Evolutionary conservation across 2,329 filamentous ascomycete species (phyloP), one percentile per base, ranked within the genome.

Genomic region (Alternaria novae-zelandiae): DNA sequence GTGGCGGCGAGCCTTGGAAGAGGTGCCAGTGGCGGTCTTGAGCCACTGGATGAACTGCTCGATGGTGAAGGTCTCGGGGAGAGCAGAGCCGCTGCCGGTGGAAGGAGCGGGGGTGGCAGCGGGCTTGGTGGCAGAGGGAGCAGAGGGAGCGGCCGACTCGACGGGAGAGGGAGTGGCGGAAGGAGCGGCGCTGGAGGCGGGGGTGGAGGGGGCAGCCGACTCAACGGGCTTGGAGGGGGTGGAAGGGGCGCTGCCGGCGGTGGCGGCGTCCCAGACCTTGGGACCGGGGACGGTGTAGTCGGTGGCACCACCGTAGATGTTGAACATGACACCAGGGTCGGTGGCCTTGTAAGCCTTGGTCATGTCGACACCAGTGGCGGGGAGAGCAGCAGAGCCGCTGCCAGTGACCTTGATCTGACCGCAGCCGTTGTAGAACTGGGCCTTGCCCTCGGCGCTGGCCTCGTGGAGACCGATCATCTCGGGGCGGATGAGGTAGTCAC

Each of bases 391-490:
- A 21, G 69, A 57, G 47, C 77, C 78, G 41, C 66, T 63, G 23
- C 73, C 74, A 26, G 74, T 77, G 57, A 82, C 73, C 61, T 77
- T 78, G 66, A 83, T 70, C 69, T 82, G 79, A 57, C 79, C 74
- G 68, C 80, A 83, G 60, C 79, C 80, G 70, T 81, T 80, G 70
- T 83, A 83, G 67, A 83, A 78, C 70, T 83, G 81, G 32, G 81
- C 80, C 59, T 78, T 80, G 53, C 72, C 70, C 21, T 71, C 36
- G 45, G 63, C 47, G 69, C 68, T 66, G 30, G 70, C 77, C 70
- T 82, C 79, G 63, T 83, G 81, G 36, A 83, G 78, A 62, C 78
- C 81, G 47, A 83, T 82, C 57, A 83, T 79, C 73, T 83, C 81
- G 17, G 77, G 75, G 57, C 81, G 78, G 68, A 82, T 69, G 46